A percentile compares a stretch with the other conserved stretches of the same genome.
phyloP scores from a whole-genome alignment of 495 filamentous ascomycete genomes.

The Eremomyces bilateralis region DNA sequence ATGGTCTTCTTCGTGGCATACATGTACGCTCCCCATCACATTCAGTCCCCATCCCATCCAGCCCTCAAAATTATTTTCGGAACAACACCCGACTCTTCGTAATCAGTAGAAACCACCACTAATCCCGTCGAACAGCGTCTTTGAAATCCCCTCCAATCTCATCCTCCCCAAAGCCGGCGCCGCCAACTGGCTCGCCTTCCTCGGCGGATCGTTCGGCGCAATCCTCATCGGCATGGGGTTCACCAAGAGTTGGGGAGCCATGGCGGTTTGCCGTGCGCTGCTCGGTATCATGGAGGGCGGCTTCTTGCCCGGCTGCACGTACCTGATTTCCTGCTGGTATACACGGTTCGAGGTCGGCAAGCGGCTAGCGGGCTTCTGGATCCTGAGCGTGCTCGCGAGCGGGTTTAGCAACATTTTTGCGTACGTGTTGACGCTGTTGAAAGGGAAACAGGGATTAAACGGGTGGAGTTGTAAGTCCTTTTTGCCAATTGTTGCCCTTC shows the following conservation, averaged over 20 bases:
- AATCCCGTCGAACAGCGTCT: too few species aligned
- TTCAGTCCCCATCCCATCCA: too few species aligned
- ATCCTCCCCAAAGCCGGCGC: neutral
- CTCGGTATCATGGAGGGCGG: conserved; percentile 1
- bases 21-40: too few species aligned
- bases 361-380: neutral
- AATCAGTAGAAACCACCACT: too few species aligned
- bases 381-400: neutral
- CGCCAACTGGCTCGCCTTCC: neutral
- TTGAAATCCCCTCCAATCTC: neutral
- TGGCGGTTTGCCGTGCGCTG: neutral
- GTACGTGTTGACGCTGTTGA: neutral
- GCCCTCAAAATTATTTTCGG: too few species aligned
- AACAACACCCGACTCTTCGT: too few species aligned
- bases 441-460: neutral
- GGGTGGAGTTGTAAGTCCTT: too few species aligned
- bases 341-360: conserved; percentile 1
- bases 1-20: neutral
- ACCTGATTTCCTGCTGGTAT: conserved; percentile 1
- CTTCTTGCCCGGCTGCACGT: neutral
- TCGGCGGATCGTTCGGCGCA: neutral
- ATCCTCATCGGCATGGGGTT: neutral
- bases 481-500: too few species aligned
- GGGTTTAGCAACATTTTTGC: neutral
- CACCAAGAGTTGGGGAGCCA: neutral